Evolutionary conservation across 2,329 filamentous ascomycete species (phyloP).

Genomic region (Pleomassaria siparia): DNA sequence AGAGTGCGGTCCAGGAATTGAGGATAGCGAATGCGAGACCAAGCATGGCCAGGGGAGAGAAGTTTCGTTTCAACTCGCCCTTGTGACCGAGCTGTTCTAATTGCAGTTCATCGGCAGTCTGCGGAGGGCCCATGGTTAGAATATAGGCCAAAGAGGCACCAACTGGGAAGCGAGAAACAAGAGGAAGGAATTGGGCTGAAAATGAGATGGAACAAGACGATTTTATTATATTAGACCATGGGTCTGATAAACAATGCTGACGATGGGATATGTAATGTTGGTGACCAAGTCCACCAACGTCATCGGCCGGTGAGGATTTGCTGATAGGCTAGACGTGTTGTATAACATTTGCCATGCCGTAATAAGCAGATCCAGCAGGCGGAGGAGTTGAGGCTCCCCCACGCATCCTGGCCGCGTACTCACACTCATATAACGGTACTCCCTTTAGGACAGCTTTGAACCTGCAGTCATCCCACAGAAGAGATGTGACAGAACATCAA

Average conservation of each 20-base stretch:
- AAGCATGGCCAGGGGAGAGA: constrained; percentile 61
- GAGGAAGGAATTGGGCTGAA: neutral
- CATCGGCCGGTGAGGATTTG: neutral
- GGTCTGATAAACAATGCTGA: neutral
- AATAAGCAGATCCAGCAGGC: neutral
- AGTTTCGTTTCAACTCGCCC: constrained; percentile 60
- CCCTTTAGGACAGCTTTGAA: neutral
- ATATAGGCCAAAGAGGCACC: neutral
- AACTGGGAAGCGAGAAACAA: neutral
- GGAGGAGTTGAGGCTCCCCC: constrained; percentile 1
- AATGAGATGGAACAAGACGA: neutral
- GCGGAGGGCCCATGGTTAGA: constrained; percentile 22
- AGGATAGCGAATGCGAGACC: constrained; percentile 64
- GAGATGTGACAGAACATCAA: neutral
- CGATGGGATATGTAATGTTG: neutral
- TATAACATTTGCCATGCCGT: neutral
- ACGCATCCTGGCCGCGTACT: neutral
- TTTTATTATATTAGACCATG: neutral
- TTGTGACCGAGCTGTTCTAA: constrained; percentile 55
- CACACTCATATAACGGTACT: too few species aligned
- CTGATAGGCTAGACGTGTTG: neutral
- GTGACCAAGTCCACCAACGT: neutral
- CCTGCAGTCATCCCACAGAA: neutral
- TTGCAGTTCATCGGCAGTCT: constrained; percentile 38
- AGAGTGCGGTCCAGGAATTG: constrained; percentile 65